These are phyloP conservation scores for Daucus carota DNA, from an alignment of 129 eudicot species.

Conservation along the genomic window DH1_v3.0 NC_030387.2:33524501-33525000, in stretches of 20 bases:
- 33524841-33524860: not conserved
- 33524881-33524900: not conserved
- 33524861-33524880: conserved; percentile 3
- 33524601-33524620: not conserved
- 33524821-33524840: not conserved
- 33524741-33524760: conserved; percentile 13
- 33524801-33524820: conserved; percentile 3
- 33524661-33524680: conserved; percentile 18
- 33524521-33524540: not conserved
- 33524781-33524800: not conserved
- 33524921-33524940: conserved; percentile 6
- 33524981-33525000: conserved; percentile 12
- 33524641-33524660: conserved; percentile 13
- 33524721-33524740: conserved; percentile 10
- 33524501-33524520: not conserved
- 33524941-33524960: conserved; percentile 13
- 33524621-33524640: not conserved
- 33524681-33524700: conserved; percentile 4
- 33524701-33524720: conserved; percentile 14
- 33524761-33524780: conserved; percentile 9
- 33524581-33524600: not conserved
- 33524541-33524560: not conserved
- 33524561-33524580: not conserved
- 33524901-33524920: not conserved
- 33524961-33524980: conserved; percentile 3